Conservation (phyloP, 108 stramenopile genomes). For the Nannochloropsis salina region DNA sequence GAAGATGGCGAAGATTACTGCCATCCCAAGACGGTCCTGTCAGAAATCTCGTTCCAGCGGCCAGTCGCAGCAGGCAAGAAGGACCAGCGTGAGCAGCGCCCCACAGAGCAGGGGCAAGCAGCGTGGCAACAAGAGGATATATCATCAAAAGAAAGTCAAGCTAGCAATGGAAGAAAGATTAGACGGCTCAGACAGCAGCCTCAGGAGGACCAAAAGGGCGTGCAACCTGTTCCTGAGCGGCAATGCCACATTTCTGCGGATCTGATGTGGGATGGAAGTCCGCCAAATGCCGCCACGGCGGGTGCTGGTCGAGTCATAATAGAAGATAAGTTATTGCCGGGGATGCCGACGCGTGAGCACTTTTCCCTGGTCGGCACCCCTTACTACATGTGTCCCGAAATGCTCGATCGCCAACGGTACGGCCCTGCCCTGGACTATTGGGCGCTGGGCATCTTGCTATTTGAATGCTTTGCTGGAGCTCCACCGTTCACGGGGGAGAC, state of each 20-base stretch:
- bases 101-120: background rate
- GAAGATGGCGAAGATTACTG: background rate
- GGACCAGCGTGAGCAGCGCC: background rate
- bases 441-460: conserved; percentile 18
- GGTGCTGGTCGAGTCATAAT: background rate
- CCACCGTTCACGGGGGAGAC: conserved; percentile 20
- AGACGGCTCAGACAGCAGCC: background rate
- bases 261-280: background rate
- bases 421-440: conserved; percentile 22
- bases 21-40: background rate
- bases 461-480: conserved; percentile 7
- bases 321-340: background rate
- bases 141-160: background rate
- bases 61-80: background rate
- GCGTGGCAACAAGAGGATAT: background rate
- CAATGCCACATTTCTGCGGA: background rate
- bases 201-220: background rate
- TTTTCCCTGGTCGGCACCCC: conserved; percentile 25
- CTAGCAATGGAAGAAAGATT: background rate
- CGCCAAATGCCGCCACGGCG: background rate
- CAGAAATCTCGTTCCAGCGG: background rate
- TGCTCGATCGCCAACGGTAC: conserved; percentile 13
- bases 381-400: conserved; percentile 30
- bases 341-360: background rate
- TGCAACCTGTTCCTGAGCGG: background rate